Evolutionary conservation across 768 basidiomycete species (phyloP).

Genomic region (Cytidiella melzeri): DNA sequence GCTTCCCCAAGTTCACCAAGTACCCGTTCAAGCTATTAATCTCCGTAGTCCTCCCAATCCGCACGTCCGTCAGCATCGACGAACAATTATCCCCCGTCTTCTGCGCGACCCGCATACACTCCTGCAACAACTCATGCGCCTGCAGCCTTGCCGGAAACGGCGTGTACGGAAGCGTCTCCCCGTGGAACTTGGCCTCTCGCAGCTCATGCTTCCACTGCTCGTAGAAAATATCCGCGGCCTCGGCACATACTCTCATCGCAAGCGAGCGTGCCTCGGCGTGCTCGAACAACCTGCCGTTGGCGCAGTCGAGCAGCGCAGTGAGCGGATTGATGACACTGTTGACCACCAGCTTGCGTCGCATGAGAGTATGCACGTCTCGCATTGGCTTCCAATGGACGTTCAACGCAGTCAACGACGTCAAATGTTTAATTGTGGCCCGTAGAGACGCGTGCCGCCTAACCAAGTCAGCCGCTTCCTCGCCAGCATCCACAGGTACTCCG

Average conservation of each 20-base stretch:
- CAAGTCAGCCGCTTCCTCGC: too few relatives aligned
- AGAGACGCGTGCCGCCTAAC: conserved; percentile 48
- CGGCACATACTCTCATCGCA: conserved; percentile 52
- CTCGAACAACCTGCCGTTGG: conserved; percentile 68
- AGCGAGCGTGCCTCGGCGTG: conserved; percentile 39
- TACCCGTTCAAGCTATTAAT: conserved; percentile 83
- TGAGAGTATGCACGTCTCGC: conserved; percentile 54
- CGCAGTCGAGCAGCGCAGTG: conserved; percentile 73
- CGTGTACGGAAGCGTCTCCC: conserved; percentile 18
- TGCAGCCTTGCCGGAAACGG: conserved; percentile 41
- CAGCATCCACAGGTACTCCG: conserved; percentile 25
- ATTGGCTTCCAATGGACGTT: conserved; percentile 60
- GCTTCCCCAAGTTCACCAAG: conserved; percentile 53
- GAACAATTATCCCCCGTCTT: conserved; percentile 65
- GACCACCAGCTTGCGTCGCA: conserved; percentile 77
- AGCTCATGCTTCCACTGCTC: conserved; percentile 32
- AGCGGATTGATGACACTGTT: conserved; percentile 83
- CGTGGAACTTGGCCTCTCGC: conserved; percentile 17
- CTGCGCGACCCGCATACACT: conserved; percentile 53
- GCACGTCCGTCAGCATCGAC: conserved; percentile 74
- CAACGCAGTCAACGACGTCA: conserved; percentile 52
- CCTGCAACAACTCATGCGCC: conserved; percentile 39
- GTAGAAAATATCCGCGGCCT: conserved; percentile 63
- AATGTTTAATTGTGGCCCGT: conserved; percentile 59
- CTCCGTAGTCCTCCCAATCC: conserved; percentile 59